Conservation (phyloP, 75 land plant genomes). For the Gnetum montanum region DNA sequence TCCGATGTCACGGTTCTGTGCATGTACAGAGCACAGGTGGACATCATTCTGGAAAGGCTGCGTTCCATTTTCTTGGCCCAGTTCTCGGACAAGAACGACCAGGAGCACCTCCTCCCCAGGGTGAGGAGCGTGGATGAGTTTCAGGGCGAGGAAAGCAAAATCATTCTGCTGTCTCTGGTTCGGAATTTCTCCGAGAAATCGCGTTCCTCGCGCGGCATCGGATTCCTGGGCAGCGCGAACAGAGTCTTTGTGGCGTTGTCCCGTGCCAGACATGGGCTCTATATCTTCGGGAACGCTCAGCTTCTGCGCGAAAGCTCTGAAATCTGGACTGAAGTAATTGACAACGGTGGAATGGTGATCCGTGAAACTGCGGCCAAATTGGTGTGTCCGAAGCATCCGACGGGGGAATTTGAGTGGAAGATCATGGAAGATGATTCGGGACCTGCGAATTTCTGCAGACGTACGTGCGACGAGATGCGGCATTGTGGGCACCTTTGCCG, state of each 20-base stretch:
- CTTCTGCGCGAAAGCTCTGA: too few relatives aligned
- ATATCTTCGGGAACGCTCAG: slow-evolving; percentile 21
- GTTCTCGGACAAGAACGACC: neutral
- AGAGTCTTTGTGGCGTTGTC: slow-evolving; percentile 26
- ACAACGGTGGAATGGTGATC: too few relatives aligned
- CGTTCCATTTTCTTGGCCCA: neutral
- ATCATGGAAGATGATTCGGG: too few relatives aligned
- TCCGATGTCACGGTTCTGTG: slow-evolving; percentile 11
- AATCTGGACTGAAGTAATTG: too few relatives aligned
- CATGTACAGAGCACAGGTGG: slow-evolving; percentile 10
- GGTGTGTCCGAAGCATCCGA: too few relatives aligned
- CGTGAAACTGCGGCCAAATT: too few relatives aligned
- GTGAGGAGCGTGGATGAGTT: slow-evolving; percentile 26
- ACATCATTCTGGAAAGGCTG: neutral
- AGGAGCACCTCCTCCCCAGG: slow-evolving; percentile 3
- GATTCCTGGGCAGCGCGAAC: slow-evolving; percentile 17
- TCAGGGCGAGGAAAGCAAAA: slow-evolving; percentile 22
- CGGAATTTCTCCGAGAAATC: too few relatives aligned
- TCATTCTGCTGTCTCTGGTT: slow-evolving; percentile 18
- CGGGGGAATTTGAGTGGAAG: too few relatives aligned
- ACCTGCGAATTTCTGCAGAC: too few relatives aligned
- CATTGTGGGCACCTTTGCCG: too few relatives aligned
- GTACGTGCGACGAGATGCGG: too few relatives aligned
- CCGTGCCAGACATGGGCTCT: slow-evolving; percentile 22
- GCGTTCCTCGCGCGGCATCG: slow-evolving; percentile 15